Percentiles rank a stretch among this genome's conserved stretches.
Evolutionary conservation across 2,329 filamentous ascomycete genomes (phyloP).

Genomic region (Penicillium sp.): DNA sequence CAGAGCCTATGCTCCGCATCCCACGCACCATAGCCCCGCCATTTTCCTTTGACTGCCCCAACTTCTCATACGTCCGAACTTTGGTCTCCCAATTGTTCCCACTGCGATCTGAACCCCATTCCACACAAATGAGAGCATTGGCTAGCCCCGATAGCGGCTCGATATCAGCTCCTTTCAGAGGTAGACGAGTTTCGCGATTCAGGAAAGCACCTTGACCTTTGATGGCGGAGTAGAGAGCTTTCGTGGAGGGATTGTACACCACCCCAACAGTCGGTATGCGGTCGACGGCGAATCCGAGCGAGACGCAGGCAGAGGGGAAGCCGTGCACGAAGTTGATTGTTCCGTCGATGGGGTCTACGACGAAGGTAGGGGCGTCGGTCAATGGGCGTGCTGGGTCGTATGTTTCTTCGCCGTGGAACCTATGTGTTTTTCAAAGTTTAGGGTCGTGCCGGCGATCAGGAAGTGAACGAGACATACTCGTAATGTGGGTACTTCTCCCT

Average conservation of each 20-base stretch:
- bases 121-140: slow-evolving; percentile 54
- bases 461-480: slow-evolving; percentile 36
- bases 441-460: background rate
- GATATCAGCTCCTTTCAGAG: slow-evolving; percentile 42
- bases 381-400: slow-evolving; percentile 54
- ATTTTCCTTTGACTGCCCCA: slow-evolving; percentile 48
- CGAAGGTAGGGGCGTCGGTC: slow-evolving; percentile 55
- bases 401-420: slow-evolving; percentile 59
- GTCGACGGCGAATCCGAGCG: slow-evolving; percentile 54
- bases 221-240: slow-evolving; percentile 54
- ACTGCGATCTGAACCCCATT: slow-evolving; percentile 58
- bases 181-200: slow-evolving; percentile 41
- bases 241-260: slow-evolving; percentile 59
- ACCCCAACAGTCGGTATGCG: slow-evolving; percentile 54
- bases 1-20: slow-evolving; percentile 54
- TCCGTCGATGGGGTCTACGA: slow-evolving; percentile 63
- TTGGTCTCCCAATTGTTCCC: slow-evolving; percentile 58
- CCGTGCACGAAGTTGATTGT: slow-evolving; percentile 64
- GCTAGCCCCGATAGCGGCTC: slow-evolving; percentile 50
- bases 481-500: slow-evolving; percentile 52
- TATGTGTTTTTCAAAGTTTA: slow-evolving; percentile 10
- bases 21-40: slow-evolving; percentile 62
- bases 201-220: slow-evolving; percentile 53
- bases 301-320: slow-evolving; percentile 57
- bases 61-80: slow-evolving; percentile 50